These are phyloP conservation scores for Entoloma clypeatum DNA, from an alignment of 1,284 basidiomycete species.

Conservation along the genomic window DNA sequence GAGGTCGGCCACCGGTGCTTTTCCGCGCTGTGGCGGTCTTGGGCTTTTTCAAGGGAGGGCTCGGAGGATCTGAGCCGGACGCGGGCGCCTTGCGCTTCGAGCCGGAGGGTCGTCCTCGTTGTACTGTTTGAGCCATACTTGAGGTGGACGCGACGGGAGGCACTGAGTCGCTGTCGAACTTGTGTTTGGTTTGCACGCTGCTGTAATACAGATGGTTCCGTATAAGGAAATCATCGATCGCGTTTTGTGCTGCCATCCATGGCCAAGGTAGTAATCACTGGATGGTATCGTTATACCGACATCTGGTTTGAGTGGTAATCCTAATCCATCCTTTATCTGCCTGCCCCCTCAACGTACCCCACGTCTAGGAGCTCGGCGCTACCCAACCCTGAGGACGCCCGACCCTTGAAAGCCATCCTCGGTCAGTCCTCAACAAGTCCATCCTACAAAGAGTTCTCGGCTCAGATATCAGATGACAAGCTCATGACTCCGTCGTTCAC, in stretches of 20 bases:
- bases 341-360: too few species aligned
- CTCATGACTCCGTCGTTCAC: slow-evolving; percentile 61
- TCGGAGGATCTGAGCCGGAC: slow-evolving; percentile 41
- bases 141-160: slow-evolving; percentile 9
- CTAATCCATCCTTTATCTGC: background rate
- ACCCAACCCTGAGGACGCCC: slow-evolving; percentile 44
- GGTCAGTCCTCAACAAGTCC: slow-evolving; percentile 26
- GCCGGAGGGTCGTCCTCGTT: slow-evolving; percentile 34
- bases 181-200: slow-evolving; percentile 20
- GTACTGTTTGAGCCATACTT: slow-evolving; percentile 55
- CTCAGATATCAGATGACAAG: slow-evolving; percentile 27
- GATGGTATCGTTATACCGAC: slow-evolving; percentile 78
- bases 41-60: slow-evolving; percentile 44
- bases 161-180: too few species aligned
- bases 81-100: slow-evolving; percentile 39
- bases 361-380: slow-evolving; percentile 35
- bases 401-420: slow-evolving; percentile 65
- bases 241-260: slow-evolving; percentile 5
- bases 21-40: slow-evolving; percentile 68
- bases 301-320: slow-evolving; percentile 70
- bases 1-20: slow-evolving; percentile 62
- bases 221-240: background rate
- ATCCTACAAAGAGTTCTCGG: background rate
- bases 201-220: slow-evolving; percentile 9
- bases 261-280: slow-evolving; percentile 43